Conservation (phyloP, 768 basidiomycete genomes). For the Termitomyces sp. region DNA sequence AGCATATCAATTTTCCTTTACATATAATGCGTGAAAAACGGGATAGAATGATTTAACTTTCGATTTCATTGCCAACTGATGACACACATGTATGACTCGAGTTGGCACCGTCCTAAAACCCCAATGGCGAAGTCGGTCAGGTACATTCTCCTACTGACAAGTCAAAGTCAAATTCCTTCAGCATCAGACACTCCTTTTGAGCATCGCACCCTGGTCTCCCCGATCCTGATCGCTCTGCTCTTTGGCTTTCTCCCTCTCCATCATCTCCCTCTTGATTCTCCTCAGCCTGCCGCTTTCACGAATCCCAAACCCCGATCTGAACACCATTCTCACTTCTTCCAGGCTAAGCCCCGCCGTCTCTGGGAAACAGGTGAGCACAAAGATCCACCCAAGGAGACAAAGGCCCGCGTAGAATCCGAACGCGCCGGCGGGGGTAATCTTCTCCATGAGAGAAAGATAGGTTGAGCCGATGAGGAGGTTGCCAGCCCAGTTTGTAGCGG, state of each 20-base stretch:
- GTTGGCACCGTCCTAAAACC: background rate
- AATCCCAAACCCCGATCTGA: constrained; percentile 61
- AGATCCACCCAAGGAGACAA: constrained; percentile 64
- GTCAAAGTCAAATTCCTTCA: background rate
- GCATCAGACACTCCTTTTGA: background rate
- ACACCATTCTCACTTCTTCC: constrained; percentile 62
- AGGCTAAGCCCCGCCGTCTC: constrained; percentile 74
- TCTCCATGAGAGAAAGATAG: constrained; percentile 72
- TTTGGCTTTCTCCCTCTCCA: constrained; percentile 26
- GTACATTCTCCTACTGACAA: background rate
- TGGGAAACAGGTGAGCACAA: constrained; percentile 68
- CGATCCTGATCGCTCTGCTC: background rate
- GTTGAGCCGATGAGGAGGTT: constrained; percentile 78
- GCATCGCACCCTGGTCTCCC: background rate
- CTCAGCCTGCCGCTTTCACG: constrained; percentile 48
- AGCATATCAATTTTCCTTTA: background rate
- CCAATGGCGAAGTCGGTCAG: background rate
- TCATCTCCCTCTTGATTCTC: constrained; percentile 37
- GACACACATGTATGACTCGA: background rate
- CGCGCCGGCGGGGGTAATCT: constrained; percentile 68
- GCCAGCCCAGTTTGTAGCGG: constrained; percentile 73
- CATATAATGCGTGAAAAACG: background rate
- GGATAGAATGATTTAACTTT: background rate
- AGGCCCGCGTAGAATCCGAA: constrained; percentile 76
- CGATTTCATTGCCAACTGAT: background rate